These are phyloP conservation scores for Starmerella davenportii DNA, from an alignment of 805 yeast genomes.

Conservation along the genomic window DNA sequence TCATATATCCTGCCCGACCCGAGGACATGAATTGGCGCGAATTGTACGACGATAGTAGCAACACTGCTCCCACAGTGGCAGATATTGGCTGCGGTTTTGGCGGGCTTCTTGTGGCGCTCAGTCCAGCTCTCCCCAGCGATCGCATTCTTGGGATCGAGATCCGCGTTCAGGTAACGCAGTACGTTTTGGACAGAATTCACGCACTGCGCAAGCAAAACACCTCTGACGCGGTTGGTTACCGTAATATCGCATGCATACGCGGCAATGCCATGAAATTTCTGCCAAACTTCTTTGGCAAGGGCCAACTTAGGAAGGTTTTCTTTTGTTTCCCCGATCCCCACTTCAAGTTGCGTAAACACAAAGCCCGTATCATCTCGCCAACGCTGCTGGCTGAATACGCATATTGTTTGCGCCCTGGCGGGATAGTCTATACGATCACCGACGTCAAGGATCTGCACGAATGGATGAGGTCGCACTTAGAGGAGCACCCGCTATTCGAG, in stretches of 20 bases:
- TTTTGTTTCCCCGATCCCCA: slow-evolving; percentile 99
- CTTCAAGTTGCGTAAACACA: slow-evolving; percentile 91
- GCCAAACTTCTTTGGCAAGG: slow-evolving; percentile 77
- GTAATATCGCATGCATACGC: slow-evolving; percentile 75
- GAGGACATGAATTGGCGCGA: slow-evolving; percentile 72
- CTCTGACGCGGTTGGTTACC: slow-evolving; percentile 28
- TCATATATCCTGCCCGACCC: slow-evolving; percentile 75
- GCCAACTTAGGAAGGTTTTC: slow-evolving; percentile 76
- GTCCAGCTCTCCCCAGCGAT: slow-evolving; percentile 56
- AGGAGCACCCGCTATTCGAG: slow-evolving; percentile 79
- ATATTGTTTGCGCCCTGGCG: slow-evolving; percentile 68
- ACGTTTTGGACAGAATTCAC: slow-evolving; percentile 84
- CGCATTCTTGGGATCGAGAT: slow-evolving; percentile 91
- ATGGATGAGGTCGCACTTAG: slow-evolving; percentile 92
- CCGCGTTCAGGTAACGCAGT: slow-evolving; percentile 91
- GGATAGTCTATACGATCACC: slow-evolving; percentile 82
- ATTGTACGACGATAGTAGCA: slow-evolving; percentile 60
- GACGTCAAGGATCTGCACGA: slow-evolving; percentile 84
- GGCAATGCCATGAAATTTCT: slow-evolving; percentile 95
- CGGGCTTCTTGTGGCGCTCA: slow-evolving; percentile 64
- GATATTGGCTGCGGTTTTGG: slow-evolving; percentile 98
- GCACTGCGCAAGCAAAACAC: slow-evolving; percentile 55
- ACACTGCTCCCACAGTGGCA: slow-evolving; percentile 44
- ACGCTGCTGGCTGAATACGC: slow-evolving; percentile 87
- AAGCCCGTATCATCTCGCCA: slow-evolving; percentile 85